phyloP scores from a whole-genome alignment of 2,329 filamentous ascomycete species.

The Botrytis elliptica region DNA sequence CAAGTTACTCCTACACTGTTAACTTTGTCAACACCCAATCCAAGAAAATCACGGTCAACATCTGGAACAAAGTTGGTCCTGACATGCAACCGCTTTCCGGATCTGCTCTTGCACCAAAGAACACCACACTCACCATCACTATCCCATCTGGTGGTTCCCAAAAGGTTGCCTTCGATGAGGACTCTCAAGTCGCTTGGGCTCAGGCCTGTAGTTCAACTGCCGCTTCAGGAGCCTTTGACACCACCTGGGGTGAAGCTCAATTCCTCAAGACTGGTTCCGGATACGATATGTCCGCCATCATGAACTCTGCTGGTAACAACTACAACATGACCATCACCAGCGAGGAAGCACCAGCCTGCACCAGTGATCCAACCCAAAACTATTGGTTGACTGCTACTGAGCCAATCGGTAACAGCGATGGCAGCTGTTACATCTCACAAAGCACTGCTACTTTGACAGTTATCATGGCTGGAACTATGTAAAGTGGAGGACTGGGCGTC shows the following conservation, averaged over 20 bases:
- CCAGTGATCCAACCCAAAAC: conserved; percentile 35
- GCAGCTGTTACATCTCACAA: conserved; percentile 35
- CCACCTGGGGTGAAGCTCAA: conserved; percentile 36
- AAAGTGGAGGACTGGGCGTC: not conserved
- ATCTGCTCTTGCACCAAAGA: conserved; percentile 32
- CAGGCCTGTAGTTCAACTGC: conserved; percentile 24
- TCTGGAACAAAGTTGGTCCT: conserved; percentile 36
- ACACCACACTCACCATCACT: conserved; percentile 32
- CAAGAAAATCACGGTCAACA: conserved; percentile 30
- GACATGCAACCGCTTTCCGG: conserved; percentile 28
- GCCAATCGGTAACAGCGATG: conserved; percentile 35
- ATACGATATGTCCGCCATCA: conserved; percentile 38
- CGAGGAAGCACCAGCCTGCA: conserved; percentile 31
- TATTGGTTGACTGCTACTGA: conserved; percentile 33
- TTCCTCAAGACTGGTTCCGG: conserved; percentile 33
- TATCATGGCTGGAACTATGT: conserved; percentile 34
- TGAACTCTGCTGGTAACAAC: conserved; percentile 34
- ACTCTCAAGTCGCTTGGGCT: conserved; percentile 34
- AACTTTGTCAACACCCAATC: conserved; percentile 33
- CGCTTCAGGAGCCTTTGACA: conserved; percentile 31
- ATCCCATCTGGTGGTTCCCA: conserved; percentile 31
- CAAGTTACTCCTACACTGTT: conserved; percentile 32
- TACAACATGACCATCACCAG: conserved; percentile 38
- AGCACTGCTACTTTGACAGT: conserved; percentile 31
- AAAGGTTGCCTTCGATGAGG: conserved; percentile 34